Conservation (phyloP, 129 eudicot genomes). For the Saussurea involucrata region DNA sequence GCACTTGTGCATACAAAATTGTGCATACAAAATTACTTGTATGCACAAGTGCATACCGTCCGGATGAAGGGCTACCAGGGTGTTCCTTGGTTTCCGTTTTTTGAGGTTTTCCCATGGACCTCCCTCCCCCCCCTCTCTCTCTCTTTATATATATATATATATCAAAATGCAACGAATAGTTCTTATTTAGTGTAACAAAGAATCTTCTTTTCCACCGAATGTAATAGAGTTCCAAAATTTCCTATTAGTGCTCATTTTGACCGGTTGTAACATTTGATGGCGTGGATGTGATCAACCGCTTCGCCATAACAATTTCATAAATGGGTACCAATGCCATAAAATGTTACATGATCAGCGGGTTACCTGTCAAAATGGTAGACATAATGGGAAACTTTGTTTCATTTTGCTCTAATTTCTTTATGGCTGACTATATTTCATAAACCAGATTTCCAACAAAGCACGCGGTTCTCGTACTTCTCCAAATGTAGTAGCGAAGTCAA, state of each 20-base stretch:
- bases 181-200: not conserved
- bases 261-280: not conserved
- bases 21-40: too few species aligned
- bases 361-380: not conserved
- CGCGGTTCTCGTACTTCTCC: slow-evolving; percentile 22
- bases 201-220: not conserved
- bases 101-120: not conserved
- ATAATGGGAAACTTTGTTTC: not conserved
- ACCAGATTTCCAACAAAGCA: slow-evolving; percentile 41
- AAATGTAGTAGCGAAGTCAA: slow-evolving; percentile 11
- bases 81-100: too few species aligned
- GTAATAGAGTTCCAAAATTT: not conserved
- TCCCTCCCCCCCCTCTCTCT: too few species aligned
- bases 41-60: too few species aligned
- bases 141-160: too few species aligned
- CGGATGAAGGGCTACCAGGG: too few species aligned
- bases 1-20: too few species aligned
- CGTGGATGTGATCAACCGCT: not conserved
- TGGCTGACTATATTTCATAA: not conserved
- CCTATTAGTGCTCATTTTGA: not conserved
- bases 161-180: not conserved
- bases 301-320: not conserved
- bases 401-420: not conserved
- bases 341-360: not conserved
- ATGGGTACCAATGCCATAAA: not conserved